These are phyloP conservation scores for Fusarium buharicum DNA, from an alignment of 2,329 filamentous ascomycete genomes.

Conservation along the genomic window DNA sequence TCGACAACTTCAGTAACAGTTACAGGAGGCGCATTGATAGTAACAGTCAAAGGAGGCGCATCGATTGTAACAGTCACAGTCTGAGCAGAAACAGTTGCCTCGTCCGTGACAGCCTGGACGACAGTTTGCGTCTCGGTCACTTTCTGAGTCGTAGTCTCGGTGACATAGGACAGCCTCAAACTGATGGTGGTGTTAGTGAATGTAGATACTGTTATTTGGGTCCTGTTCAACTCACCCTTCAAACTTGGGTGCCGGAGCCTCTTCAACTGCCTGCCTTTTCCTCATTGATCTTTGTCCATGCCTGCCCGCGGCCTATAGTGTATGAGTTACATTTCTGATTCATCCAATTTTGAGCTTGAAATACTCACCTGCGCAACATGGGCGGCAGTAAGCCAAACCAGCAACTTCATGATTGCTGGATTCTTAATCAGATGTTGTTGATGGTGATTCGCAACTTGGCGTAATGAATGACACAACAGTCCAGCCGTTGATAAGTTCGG, in stretches of 20 bases:
- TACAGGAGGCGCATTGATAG: slow-evolving; percentile 21
- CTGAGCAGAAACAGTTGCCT: slow-evolving; percentile 7
- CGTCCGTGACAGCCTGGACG: slow-evolving; percentile 21
- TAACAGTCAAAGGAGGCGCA: slow-evolving; percentile 24
- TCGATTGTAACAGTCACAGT: slow-evolving; percentile 37
- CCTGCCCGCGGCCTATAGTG: slow-evolving; percentile 34
- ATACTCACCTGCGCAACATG: slow-evolving; percentile 36
- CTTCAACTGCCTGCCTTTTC: slow-evolving; percentile 34
- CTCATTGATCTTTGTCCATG: slow-evolving; percentile 19
- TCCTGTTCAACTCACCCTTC: slow-evolving; percentile 37
- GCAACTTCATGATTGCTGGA: slow-evolving; percentile 27
- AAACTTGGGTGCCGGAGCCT: slow-evolving; percentile 30
- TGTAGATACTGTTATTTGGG: no score
- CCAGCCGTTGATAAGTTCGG: slow-evolving; percentile 38
- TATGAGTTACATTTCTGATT: slow-evolving; percentile 3
- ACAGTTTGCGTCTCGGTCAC: slow-evolving; percentile 33
- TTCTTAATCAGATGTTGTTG: neutral
- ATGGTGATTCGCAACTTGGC: slow-evolving; percentile 16
- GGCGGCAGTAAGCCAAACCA: slow-evolving; percentile 34
- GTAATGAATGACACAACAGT: slow-evolving; percentile 39
- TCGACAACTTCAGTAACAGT: slow-evolving; percentile 32
- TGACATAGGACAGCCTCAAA: slow-evolving; percentile 41
- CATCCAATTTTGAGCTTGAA: neutral
- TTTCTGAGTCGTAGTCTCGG: slow-evolving; percentile 38
- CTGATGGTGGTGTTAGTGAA: slow-evolving; percentile 23